These are phyloP conservation scores for Chimonanthus praecox DNA, from an alignment of 164 flowering plant genomes.

Conservation along the genomic window DNA sequence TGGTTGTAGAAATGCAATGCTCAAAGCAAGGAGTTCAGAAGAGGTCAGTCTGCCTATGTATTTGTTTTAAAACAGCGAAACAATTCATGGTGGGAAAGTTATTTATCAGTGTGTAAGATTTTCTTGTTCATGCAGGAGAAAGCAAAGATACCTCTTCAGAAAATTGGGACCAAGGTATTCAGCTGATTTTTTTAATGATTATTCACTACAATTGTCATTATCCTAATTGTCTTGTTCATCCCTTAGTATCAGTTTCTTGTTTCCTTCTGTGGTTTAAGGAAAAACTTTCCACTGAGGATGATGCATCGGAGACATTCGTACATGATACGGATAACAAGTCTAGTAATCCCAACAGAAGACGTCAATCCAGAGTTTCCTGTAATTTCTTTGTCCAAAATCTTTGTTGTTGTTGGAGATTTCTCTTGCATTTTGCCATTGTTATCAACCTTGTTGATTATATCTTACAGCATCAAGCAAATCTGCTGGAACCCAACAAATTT, in stretches of 20 bases:
- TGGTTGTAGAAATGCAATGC: constrained; percentile 49
- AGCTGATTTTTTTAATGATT: background rate
- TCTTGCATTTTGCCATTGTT: background rate
- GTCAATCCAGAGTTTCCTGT: constrained; percentile 47
- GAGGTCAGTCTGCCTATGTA: constrained; percentile 33
- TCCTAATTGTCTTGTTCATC: background rate
- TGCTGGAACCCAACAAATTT: constrained; percentile 18
- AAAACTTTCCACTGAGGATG: constrained; percentile 12
- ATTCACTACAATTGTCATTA: background rate
- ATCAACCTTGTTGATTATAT: background rate
- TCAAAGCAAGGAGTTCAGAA: constrained; percentile 41
- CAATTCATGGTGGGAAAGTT: background rate
- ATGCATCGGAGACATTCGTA: constrained; percentile 14
- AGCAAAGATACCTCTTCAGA: constrained; percentile 12
- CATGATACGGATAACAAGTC: constrained; percentile 16
- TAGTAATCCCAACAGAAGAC: constrained; percentile 28
- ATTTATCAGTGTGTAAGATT: background rate
- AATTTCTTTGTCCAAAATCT: constrained; percentile 8
- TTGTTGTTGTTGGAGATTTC: background rate
- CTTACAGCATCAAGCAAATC: constrained; percentile 45
- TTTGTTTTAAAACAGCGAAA: background rate
- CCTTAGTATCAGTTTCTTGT: constrained; percentile 4
- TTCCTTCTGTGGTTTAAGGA: constrained; percentile 17
- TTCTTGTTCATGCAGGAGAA: constrained; percentile 23
- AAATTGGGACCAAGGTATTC: constrained; percentile 12